Conservation (phyloP, 441 rosid genomes). For the Arabidopsis lyrata region DNA sequence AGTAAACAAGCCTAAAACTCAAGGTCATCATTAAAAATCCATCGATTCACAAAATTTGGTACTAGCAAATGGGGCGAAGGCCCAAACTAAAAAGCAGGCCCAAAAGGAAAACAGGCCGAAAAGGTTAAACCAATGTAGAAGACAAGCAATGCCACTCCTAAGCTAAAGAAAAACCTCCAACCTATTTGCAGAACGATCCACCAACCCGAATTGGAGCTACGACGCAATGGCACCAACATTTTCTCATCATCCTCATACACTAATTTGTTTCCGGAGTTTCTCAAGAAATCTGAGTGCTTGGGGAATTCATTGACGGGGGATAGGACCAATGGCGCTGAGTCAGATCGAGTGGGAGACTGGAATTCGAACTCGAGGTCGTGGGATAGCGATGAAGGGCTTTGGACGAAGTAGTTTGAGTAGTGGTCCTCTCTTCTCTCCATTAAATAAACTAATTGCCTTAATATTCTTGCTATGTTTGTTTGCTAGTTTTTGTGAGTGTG, state of each 20-base stretch:
- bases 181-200: slow-evolving; percentile 71
- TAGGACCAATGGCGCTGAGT: slow-evolving; percentile 42
- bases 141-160: slow-evolving; percentile 75
- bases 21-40: not conserved
- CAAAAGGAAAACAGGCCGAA: no score
- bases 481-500: not conserved
- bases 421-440: slow-evolving; percentile 43
- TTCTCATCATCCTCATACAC: slow-evolving; percentile 52
- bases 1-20: slow-evolving; percentile 1
- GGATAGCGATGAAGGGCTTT: slow-evolving; percentile 71
- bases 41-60: not conserved
- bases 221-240: slow-evolving; percentile 58
- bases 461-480: not conserved
- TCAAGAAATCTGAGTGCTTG: slow-evolving; percentile 62
- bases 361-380: slow-evolving; percentile 40
- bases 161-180: slow-evolving; percentile 81
- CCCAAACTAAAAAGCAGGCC: no score
- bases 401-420: slow-evolving; percentile 62
- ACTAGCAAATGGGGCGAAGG: no score
- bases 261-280: slow-evolving; percentile 50
- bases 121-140: slow-evolving; percentile 81
- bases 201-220: slow-evolving; percentile 54
- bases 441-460: not conserved
- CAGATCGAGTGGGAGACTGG: slow-evolving; percentile 55
- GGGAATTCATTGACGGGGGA: slow-evolving; percentile 49